phyloP scores from a whole-genome alignment of 768 basidiomycete genomes.

The Lactifluus piperatus region DNA sequence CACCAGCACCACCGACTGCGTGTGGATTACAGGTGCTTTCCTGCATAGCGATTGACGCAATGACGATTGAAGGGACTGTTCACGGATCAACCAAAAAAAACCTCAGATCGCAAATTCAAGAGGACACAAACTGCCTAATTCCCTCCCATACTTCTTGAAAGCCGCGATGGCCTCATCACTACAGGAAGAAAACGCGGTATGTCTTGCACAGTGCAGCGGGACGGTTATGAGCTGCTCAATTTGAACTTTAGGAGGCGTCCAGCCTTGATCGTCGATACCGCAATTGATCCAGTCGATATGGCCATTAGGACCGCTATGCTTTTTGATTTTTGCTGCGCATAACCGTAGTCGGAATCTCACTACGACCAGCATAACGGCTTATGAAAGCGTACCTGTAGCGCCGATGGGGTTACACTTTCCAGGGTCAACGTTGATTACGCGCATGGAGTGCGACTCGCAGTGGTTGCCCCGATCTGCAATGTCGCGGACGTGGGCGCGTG shows the following conservation, averaged over 20 bases:
- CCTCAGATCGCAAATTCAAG: background rate
- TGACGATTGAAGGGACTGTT: constrained; percentile 60
- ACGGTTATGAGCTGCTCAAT: constrained; percentile 42
- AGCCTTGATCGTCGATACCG: constrained; percentile 50
- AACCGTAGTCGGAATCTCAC: background rate
- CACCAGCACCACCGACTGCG: constrained; percentile 65
- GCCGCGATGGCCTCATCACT: constrained; percentile 35
- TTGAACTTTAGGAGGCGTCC: constrained; percentile 60
- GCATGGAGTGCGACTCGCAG: too few relatives aligned
- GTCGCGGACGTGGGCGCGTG: background rate
- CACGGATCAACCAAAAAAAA: background rate
- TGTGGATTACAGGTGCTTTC: constrained; percentile 67
- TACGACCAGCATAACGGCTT: background rate
- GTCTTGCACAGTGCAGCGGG: constrained; percentile 37
- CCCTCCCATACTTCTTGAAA: constrained; percentile 53
- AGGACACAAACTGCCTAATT: constrained; percentile 32
- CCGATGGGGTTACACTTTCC: constrained; percentile 4
- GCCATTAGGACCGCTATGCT: constrained; percentile 58
- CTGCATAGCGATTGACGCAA: constrained; percentile 87
- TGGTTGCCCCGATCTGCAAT: background rate
- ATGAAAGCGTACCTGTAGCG: constrained; percentile 4
- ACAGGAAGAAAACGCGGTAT: constrained; percentile 55
- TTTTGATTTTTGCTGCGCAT: constrained; percentile 38
- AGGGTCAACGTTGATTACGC: background rate
- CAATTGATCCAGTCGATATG: constrained; percentile 71